Evolutionary conservation across 169 alveolate species (phyloP).

Genomic region (Cryptosporidium baileyi): DNA sequence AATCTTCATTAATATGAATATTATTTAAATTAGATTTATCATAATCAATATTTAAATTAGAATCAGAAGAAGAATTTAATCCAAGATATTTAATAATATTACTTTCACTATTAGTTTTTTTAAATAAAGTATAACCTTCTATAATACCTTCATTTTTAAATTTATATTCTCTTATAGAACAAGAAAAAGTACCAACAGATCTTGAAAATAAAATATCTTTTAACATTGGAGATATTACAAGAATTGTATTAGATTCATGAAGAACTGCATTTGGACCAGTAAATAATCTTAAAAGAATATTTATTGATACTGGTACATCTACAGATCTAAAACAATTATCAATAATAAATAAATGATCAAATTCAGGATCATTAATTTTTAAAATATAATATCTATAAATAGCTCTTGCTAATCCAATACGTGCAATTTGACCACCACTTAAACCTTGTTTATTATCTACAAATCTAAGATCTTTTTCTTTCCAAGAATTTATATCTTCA

Average conservation of each 20-base stretch:
- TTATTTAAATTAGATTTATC: not conserved
- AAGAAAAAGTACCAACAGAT: conserved; percentile 6
- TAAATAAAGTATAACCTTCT: conserved; percentile 8
- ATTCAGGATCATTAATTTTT: not conserved
- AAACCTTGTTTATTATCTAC: conserved; percentile 45
- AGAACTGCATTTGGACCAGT: conserved; percentile 23
- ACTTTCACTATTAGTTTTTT: not conserved
- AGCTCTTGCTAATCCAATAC: conserved; percentile 63
- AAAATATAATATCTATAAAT: not conserved
- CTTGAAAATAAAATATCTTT: conserved; percentile 24
- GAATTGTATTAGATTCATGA: conserved; percentile 27
- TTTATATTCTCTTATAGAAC: conserved; percentile 30
- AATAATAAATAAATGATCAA: conserved; percentile 41
- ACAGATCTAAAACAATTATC: conserved; percentile 53
- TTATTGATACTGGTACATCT: conserved; percentile 39
- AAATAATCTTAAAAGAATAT: conserved; percentile 24
- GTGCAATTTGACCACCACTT: conserved; percentile 65
- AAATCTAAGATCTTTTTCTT: conserved; percentile 41
- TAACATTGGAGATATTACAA: conserved; percentile 36
- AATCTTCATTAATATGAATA: not conserved
- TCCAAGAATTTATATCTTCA: conserved; percentile 39
- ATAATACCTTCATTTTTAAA: conserved; percentile 48
- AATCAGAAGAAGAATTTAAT: not conserved
- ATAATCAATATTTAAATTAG: not conserved
- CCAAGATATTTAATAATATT: not conserved